Percentiles rank a stretch among this genome's conserved stretches.
Evolutionary conservation across 192 early-diverging fungal species (phyloP).

Genomic region (Gonapodya prolifera): DNA sequence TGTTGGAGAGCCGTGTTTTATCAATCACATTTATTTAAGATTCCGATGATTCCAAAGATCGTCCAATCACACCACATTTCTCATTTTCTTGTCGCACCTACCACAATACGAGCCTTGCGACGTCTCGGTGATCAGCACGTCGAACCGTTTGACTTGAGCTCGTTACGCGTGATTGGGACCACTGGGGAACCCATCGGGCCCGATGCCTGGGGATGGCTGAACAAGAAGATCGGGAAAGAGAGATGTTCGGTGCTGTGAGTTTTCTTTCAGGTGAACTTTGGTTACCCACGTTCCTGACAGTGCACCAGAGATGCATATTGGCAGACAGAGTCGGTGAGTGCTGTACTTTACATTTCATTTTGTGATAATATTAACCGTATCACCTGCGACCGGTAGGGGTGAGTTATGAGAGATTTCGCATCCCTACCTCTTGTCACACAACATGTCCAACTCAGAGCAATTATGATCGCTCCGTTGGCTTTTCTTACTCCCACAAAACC

Average conservation of each 20-base stretch:
- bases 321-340: conserved; percentile 54
- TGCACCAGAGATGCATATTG: conserved; percentile 91
- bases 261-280: not conserved
- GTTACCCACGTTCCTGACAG: not conserved
- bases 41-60: conserved; percentile 1
- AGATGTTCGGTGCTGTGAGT: conserved; percentile 65
- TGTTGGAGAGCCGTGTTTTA: too few relatives aligned
- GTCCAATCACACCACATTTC: conserved; percentile 36
- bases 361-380: not conserved
- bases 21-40: not conserved
- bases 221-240: conserved; percentile 76
- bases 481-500: conserved; percentile 80
- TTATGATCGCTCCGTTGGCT: conserved; percentile 80
- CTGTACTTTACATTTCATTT: not conserved
- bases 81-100: conserved; percentile 95
- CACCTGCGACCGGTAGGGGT: not conserved
- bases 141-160: conserved; percentile 62
- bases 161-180: conserved; percentile 79
- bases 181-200: conserved; percentile 98
- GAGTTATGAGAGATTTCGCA: not conserved
- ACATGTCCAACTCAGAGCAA: conserved; percentile 71
- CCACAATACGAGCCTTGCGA: conserved; percentile 87
- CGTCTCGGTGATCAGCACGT: conserved; percentile 70
- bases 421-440: conserved; percentile 5
- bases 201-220: conserved; percentile 95